Conservation (phyloP, 108 stramenopile species). For the Skeletonema tropicum region DNA sequence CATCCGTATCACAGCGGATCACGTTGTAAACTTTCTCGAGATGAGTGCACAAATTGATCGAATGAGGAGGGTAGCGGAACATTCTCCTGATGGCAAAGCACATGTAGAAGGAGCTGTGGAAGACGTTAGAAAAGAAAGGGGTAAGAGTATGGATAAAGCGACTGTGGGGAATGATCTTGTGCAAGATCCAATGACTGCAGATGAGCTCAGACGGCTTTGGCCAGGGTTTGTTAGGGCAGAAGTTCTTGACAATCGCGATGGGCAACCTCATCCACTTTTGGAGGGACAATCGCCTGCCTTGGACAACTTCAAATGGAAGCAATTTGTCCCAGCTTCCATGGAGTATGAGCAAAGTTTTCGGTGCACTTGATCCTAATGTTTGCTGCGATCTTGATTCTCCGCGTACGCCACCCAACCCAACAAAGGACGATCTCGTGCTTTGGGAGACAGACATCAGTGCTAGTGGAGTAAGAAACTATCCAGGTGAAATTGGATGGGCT, state of each 20-base stretch:
- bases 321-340: conserved; percentile 15
- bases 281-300: conserved; percentile 21
- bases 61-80: conserved; percentile 54
- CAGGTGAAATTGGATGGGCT: conserved; percentile 47
- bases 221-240: conserved; percentile 79
- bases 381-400: conserved; percentile 62
- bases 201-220: conserved; percentile 58
- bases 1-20: conserved; percentile 71
- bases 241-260: conserved; percentile 39
- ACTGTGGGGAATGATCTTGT: conserved; percentile 55
- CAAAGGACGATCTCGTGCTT: conserved; percentile 56
- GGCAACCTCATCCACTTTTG: conserved; percentile 30
- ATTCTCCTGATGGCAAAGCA: conserved; percentile 36
- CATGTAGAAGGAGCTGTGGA: conserved; percentile 20
- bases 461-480: conserved; percentile 61
- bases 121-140: conserved; percentile 31
- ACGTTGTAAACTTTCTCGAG: conserved; percentile 69
- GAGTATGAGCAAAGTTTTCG: conserved; percentile 20
- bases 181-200: conserved; percentile 53
- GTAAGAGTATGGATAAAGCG: conserved; percentile 33
- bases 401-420: conserved; percentile 52
- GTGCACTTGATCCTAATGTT: conserved; percentile 62
- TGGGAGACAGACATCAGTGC: conserved; percentile 81
- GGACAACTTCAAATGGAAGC: conserved; percentile 44
- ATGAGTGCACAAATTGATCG: conserved; percentile 59